phyloP scores from a whole-genome alignment of 2,329 filamentous ascomycete species.

The Spiromastix sp. region DNA sequence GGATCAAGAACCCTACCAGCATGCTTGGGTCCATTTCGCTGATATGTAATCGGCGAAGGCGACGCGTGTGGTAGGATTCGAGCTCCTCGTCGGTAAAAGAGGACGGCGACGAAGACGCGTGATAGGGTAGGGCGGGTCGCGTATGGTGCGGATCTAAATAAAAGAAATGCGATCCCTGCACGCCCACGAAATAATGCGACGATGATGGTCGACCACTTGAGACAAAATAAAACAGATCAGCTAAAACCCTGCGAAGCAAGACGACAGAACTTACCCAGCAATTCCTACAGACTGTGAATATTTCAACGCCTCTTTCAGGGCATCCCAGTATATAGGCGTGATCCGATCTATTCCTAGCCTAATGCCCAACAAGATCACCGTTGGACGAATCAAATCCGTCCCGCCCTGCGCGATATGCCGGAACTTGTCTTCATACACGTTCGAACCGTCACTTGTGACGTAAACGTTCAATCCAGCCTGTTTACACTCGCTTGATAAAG shows the following conservation, averaged over 20 bases:
- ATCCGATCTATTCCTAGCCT: conserved; percentile 88
- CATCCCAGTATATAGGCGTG: conserved; percentile 89
- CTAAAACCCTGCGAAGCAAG: neutral
- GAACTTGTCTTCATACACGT: conserved; percentile 87
- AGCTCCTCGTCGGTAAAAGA: conserved; percentile 59
- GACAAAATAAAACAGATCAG: conserved; percentile 5
- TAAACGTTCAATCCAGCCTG: conserved; percentile 66
- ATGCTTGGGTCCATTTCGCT: conserved; percentile 97
- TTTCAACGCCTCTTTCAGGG: conserved; percentile 73
- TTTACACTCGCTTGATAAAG: conserved; percentile 57
- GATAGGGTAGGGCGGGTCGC: conserved; percentile 60
- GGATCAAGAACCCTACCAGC: conserved; percentile 87
- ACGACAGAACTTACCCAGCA: conserved; percentile 55
- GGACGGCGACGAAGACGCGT: conserved; percentile 35
- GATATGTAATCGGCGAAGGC: conserved; percentile 71
- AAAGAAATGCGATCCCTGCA: conserved; percentile 70
- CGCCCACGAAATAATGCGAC: conserved; percentile 67
- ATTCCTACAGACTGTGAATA: conserved; percentile 93
- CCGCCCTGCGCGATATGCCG: conserved; percentile 57
- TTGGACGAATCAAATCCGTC: conserved; percentile 62
- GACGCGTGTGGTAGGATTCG: conserved; percentile 75
- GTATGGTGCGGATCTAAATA: conserved; percentile 93
- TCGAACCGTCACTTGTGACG: conserved; percentile 76
- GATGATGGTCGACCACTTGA: conserved; percentile 79
- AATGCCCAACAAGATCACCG: conserved; percentile 78